Conservation (phyloP, 345 rosid genomes). For the Syzygium aromaticum region DNA sequence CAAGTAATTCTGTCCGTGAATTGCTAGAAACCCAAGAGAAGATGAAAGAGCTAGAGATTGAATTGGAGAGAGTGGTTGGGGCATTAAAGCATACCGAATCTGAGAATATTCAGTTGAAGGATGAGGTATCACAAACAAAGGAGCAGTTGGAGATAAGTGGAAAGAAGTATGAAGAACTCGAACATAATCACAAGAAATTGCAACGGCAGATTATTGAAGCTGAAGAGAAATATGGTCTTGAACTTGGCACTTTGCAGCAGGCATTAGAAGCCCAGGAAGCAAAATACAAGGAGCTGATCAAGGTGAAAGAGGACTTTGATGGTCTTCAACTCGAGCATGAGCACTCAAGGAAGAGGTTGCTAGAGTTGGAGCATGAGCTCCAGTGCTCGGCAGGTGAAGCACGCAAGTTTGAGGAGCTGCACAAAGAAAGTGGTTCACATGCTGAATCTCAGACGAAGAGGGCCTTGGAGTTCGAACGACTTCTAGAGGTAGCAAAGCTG, state of each 20-base stretch:
- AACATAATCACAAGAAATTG: conserved; percentile 46
- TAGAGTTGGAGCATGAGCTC: conserved; percentile 58
- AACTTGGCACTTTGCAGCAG: conserved; percentile 54
- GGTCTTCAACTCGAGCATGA: conserved; percentile 55
- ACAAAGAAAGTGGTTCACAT: conserved; percentile 59
- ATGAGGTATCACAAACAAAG: conserved; percentile 40
- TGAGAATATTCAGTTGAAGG: conserved; percentile 45
- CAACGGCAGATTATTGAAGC: conserved; percentile 60
- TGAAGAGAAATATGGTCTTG: conserved; percentile 47
- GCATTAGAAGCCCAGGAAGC: conserved; percentile 57
- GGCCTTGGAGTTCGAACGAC: conserved; percentile 69
- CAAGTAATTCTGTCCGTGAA: conserved; percentile 55
- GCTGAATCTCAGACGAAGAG: conserved; percentile 70
- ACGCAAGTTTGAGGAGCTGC: conserved; percentile 75
- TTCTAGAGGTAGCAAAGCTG: conserved; percentile 51
- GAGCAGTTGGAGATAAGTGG: conserved; percentile 50
- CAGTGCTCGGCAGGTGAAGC: conserved; percentile 49
- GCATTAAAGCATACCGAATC: conserved; percentile 64
- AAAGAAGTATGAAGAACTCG: conserved; percentile 61
- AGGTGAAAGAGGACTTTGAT: conserved; percentile 71
- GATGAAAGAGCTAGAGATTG: conserved; percentile 64
- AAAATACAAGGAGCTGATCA: conserved; percentile 63
- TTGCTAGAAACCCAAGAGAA: conserved; percentile 80
- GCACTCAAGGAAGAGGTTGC: conserved; percentile 52
- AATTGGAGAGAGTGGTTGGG: conserved; percentile 60